These are phyloP conservation scores for Coemansia sp. DNA, from an alignment of 192 early-diverging fungal species.

Conservation along the genomic window DNA sequence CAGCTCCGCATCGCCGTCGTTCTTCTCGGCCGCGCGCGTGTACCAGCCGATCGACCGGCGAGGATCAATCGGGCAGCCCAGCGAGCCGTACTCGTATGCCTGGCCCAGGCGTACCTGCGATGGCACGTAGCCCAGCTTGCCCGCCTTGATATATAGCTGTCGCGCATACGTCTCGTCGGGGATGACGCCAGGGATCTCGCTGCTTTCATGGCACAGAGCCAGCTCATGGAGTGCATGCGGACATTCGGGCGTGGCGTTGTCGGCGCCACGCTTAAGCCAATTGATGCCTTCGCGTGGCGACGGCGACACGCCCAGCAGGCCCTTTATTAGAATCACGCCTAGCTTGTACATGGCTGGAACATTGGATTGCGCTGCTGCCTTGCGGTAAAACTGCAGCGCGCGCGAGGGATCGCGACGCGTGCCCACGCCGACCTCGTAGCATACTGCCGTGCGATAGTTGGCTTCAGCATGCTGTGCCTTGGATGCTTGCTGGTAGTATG, in stretches of 20 bases:
- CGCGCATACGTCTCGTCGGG: conserved; percentile 84
- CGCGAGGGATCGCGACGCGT: conserved; percentile 78
- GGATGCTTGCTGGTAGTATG: conserved; percentile 85
- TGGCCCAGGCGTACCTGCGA: conserved; percentile 91
- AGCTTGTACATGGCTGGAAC: conserved; percentile 97
- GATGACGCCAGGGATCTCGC: conserved; percentile 66
- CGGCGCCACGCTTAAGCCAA: conserved; percentile 90
- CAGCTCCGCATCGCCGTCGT: conserved; percentile 85
- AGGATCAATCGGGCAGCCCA: conserved; percentile 83
- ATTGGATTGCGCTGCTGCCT: conserved; percentile 86
- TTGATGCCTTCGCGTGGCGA: conserved; percentile 90
- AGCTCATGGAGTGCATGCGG: conserved; percentile 95
- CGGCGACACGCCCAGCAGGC: conserved; percentile 66
- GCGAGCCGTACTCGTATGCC: conserved; percentile 91
- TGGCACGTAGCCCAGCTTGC: conserved; percentile 88
- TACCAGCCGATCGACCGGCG: conserved; percentile 95
- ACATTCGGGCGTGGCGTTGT: conserved; percentile 84
- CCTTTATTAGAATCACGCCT: conserved; percentile 88
- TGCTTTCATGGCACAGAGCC: conserved; percentile 78
- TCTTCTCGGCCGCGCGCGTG: conserved; percentile 86
- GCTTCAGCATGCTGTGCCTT: conserved; percentile 89
- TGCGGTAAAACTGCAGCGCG: conserved; percentile 88
- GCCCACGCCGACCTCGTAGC: conserved; percentile 94
- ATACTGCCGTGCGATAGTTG: conserved; percentile 92
- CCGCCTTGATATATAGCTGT: conserved; percentile 88